Evolutionary conservation across 192 early-diverging fungal genomes (phyloP), one percentile per base, ranked within the genome.

Genomic region (Dissophora ornata): DNA sequence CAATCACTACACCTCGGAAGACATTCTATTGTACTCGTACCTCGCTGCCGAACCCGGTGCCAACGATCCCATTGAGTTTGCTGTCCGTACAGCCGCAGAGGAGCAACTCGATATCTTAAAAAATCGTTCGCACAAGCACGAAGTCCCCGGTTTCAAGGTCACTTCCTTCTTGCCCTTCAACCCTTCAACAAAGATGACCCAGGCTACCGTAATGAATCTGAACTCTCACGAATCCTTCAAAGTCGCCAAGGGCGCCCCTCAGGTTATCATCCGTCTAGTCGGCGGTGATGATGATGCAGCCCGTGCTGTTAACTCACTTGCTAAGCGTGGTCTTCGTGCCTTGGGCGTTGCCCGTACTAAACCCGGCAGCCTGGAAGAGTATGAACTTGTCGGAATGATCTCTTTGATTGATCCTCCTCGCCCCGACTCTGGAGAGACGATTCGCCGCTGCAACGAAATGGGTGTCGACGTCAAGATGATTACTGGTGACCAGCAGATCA

Each of bases 381-480:
- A 93, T 83, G 86, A 93, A 79, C 79, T 97, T 0, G 89, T 97
- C 44, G 96, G 95, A 60, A 91, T 96, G 92, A 95, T 97, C 38
- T 93, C 96, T 30, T 83, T 97, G 47, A 83, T 96, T 36, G 96
- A 96, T 73, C 95, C 96, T 34, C 95, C 95, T 51, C 90, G 95
- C 32, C 91, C 92, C 19, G 96, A 96, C 78, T 96, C 96, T 21
- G 93, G 80, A 33, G 83, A 89, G 57, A 98, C 96, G 13, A 96
- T 98, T 57, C 69, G 79, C 30, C 91, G 92, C 56, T 97, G 95
- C 80, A 85, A 90, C 57, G 80, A 82, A 16, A 89, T 95, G 79
- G 96, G 96, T 45, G 91, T 98, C 3, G 87, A 91, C 51, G 94
- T 97, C 62, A 98, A 98, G 80, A 97, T 98, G 96, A 93, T 98